Evolutionary conservation across 306 rosid genomes (phyloP), one percentile per base, ranked within the genome.

Genomic region (Gynostemma pentaphyllum): DNA sequence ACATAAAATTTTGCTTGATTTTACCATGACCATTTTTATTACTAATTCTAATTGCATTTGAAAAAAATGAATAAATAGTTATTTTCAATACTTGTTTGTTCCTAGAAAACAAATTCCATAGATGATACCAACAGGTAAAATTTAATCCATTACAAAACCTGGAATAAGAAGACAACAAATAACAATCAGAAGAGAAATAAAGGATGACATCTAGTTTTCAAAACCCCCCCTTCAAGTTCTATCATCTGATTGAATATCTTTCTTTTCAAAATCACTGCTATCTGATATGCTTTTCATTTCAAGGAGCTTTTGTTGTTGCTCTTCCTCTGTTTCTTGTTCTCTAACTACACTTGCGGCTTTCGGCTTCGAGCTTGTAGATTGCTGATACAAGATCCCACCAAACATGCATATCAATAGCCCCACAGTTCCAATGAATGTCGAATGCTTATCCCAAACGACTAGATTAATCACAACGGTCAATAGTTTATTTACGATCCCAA

Each of bases 401-500:
- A 77, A 67, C 89, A 88, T 85, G 66, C 96, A 88, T 67, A 88
- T 70, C 76, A 88, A 59, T 46, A 88, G 94, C 30, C 96, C 96
- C 27, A 79, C 64, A 5, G 96, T 85, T 32, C 96, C 96, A 47
- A 88, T 79, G 78, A 82, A 72, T 1, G 96, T 85, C 0, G 96
- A 82, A 72, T 88, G 96, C 74, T 85, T 88, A 63, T 88, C 96
- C 96, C 94, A 88, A 50, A 88, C 45, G 3, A 88, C 72, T 47
- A 85, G 72, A 77, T 88, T 88, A 42, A 88, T 88, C 72, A 82
- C 89, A 30, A 88, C 89, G 0, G 96, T 88, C 62, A 88, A 76
- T 50, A 88, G 72, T 78, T 88, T 88, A 76, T 88, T 88, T 61
- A 88, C 94, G 68, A 88, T 85, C 9, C 96, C 96, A n/a, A 88